Evolutionary conservation across 345 rosid species (phyloP).

Genomic region (Linum trigynum): DNA sequence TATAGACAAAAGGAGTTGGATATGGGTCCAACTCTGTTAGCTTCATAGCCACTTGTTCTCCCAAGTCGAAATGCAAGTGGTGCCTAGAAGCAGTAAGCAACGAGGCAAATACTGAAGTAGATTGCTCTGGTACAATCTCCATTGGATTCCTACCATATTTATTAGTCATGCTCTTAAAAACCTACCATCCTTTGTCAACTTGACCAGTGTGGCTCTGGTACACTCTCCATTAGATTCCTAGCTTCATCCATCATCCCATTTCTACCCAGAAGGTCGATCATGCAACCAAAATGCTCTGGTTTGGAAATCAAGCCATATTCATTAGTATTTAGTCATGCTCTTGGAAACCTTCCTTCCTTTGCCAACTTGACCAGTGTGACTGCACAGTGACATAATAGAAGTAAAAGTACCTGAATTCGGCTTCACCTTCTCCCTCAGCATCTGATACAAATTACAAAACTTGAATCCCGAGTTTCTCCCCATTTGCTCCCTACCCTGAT

Average conservation of each 20-base stretch:
- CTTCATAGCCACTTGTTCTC: conserved; percentile 41
- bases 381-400: conserved; percentile 35
- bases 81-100: conserved; percentile 49
- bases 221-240: conserved; percentile 29
- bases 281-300: conserved; percentile 42
- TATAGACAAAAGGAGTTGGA: conserved; percentile 46
- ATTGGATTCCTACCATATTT: conserved; percentile 28
- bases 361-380: conserved; percentile 50
- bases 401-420: conserved; percentile 48
- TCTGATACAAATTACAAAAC: conserved; percentile 30
- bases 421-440: conserved; percentile 32
- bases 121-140: conserved; percentile 30
- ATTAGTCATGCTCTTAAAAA: conserved; percentile 34
- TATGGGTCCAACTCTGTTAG: conserved; percentile 45
- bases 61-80: conserved; percentile 38
- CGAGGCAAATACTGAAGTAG: conserved; percentile 43
- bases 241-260: conserved; percentile 51
- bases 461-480: conserved; percentile 42
- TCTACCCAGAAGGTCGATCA: conserved; percentile 51
- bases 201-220: conserved; percentile 43
- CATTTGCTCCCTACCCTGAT: conserved; percentile 66
- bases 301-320: conserved; percentile 33
- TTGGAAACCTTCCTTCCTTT: conserved; percentile 33
- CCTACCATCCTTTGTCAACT: conserved; percentile 34
- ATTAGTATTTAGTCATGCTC: conserved; percentile 24